These are phyloP conservation scores for Eimeria sp. DNA, from an alignment of 169 alveolate species.

Conservation along the genomic window DNA sequence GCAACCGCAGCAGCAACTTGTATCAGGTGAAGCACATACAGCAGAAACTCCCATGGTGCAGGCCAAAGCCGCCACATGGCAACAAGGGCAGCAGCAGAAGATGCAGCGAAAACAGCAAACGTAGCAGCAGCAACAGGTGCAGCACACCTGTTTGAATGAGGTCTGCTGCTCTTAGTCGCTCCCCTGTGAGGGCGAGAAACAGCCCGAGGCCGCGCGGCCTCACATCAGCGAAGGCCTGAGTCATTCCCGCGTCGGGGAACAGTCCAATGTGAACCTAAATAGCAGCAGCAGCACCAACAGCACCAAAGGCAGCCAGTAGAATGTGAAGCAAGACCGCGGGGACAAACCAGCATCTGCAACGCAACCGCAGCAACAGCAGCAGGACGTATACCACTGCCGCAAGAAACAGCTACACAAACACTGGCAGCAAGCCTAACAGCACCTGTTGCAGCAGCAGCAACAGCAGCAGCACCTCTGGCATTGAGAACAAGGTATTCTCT, in stretches of 20 bases:
- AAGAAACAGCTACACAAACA: neutral
- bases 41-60: neutral
- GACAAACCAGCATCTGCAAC: neutral
- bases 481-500: slow-evolving; percentile 92
- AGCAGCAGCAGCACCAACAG: slow-evolving; percentile 11
- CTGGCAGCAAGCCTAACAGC: neutral
- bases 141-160: slow-evolving; percentile 80
- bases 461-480: slow-evolving; percentile 91
- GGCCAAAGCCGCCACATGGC: neutral
- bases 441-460: neutral
- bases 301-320: neutral
- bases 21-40: slow-evolving; percentile 83
- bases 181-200: slow-evolving; percentile 92
- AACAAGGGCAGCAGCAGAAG: neutral
- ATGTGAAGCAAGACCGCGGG: neutral
- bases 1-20: neutral
- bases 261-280: slow-evolving; percentile 88
- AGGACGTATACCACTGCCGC: neutral
- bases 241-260: slow-evolving; percentile 94
- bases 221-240: slow-evolving; percentile 91
- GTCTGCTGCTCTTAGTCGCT: slow-evolving; percentile 90
- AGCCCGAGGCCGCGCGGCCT: slow-evolving; percentile 87
- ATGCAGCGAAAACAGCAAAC: neutral
- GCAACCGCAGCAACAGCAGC: no score
- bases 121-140: neutral